Conservation (phyloP, 306 rosid species). For the Vigna radiata region DNA sequence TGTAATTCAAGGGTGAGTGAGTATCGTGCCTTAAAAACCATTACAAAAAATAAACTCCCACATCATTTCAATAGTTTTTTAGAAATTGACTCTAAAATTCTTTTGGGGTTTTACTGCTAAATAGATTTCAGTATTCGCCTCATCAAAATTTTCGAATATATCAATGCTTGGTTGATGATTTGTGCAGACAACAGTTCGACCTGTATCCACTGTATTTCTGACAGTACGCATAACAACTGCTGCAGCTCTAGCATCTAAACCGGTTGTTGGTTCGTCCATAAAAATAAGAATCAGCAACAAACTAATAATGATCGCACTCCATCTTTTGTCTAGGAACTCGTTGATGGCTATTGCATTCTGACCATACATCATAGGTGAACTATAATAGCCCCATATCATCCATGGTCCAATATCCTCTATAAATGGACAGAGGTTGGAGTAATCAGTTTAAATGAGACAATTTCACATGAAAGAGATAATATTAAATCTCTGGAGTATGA, state of each 20-base stretch:
- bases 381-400: constrained; percentile 90
- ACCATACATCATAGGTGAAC: constrained; percentile 90
- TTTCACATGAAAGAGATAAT: constrained; percentile 24
- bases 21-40: background rate
- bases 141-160: constrained; percentile 85
- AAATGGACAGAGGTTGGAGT: background rate
- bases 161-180: constrained; percentile 94
- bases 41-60: background rate
- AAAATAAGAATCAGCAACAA: constrained; percentile 58
- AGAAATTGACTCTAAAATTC: background rate
- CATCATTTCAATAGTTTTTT: background rate
- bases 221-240: constrained; percentile 92
- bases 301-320: constrained; percentile 50
- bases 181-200: constrained; percentile 90
- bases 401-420: constrained; percentile 73
- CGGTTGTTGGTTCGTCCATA: constrained; percentile 95
- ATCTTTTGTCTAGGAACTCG: constrained; percentile 87
- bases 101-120: background rate
- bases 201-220: constrained; percentile 83
- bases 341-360: constrained; percentile 81
- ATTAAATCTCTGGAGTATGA: background rate
- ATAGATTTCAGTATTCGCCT: constrained; percentile 49
- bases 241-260: constrained; percentile 96
- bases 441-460: background rate
- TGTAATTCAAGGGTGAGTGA: constrained; percentile 14